phyloP scores from a whole-genome alignment of 345 rosid genomes.

The Geranium brycei region DNA sequence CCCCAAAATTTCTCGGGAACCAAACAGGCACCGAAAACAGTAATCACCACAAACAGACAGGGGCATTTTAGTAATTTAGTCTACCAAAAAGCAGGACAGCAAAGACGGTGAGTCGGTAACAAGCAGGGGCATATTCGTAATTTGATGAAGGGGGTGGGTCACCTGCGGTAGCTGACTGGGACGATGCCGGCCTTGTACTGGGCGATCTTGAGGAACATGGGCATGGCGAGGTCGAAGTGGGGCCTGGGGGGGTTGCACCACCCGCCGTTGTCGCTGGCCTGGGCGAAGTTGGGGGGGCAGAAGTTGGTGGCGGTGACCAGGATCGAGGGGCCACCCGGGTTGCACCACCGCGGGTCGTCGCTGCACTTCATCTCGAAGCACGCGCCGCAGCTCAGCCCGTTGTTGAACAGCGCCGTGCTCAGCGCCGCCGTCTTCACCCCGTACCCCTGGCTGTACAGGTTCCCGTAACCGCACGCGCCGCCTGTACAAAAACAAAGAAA shows the following conservation, averaged over 20 bases:
- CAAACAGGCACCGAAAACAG: no score
- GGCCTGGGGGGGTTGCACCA: constrained; percentile 99
- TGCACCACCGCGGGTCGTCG: constrained; percentile 71
- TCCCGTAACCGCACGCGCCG: constrained; percentile 96
- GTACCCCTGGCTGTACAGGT: constrained; percentile 88
- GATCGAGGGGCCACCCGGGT: constrained; percentile 65
- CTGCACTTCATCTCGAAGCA: constrained; percentile 83
- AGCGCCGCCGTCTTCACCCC: constrained; percentile 93
- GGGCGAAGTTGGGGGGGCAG: constrained; percentile 92
- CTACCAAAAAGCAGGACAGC: no score
- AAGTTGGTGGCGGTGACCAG: constrained; percentile 81
- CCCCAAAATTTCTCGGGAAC: no score
- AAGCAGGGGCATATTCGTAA: no score
- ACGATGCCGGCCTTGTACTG: constrained; percentile 87
- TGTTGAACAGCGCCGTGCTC: constrained; percentile 86
- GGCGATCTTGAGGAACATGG: constrained; percentile 93
- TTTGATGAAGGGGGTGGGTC: neutral
- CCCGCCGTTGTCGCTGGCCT: constrained; percentile 71
- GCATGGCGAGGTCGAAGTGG: constrained; percentile 96
- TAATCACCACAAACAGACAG: no score
- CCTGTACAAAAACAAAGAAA: constrained; percentile 22
- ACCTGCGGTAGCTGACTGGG: constrained; percentile 78
- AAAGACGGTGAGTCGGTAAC: no score
- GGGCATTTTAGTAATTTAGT: no score
- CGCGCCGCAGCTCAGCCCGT: constrained; percentile 80